A percentile compares a stretch with the other conserved stretches of the same genome.
Evolutionary conservation across 768 basidiomycete species (phyloP).

Genomic region (Trametes cinnabarina): DNA sequence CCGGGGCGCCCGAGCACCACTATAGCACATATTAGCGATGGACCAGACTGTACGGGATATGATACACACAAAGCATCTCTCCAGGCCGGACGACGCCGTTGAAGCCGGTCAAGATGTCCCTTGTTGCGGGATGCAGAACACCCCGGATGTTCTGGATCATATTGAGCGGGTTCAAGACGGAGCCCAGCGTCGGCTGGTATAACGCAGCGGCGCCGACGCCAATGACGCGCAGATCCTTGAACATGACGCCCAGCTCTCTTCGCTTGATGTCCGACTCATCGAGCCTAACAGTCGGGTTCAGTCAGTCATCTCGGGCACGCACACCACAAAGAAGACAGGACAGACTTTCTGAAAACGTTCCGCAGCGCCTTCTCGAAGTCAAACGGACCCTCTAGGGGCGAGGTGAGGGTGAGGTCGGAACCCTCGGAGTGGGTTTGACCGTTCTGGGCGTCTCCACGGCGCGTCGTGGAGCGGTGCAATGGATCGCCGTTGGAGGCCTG

Average conservation of each 20-base stretch:
- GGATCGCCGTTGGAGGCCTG: conserved; percentile 8
- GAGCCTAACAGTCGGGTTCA: conserved; percentile 33
- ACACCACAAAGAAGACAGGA: not conserved
- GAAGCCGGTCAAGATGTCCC: conserved; percentile 52
- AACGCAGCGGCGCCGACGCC: conserved; percentile 57
- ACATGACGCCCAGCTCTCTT: conserved; percentile 60
- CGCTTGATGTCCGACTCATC: conserved; percentile 48
- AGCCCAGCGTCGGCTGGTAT: conserved; percentile 60
- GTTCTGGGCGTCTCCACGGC: conserved; percentile 1
- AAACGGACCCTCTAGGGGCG: conserved; percentile 24
- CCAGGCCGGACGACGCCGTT: conserved; percentile 58
- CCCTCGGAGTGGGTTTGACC: not conserved
- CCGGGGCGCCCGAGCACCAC: conserved; percentile 86
- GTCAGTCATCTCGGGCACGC: not conserved
- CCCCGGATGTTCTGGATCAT: conserved; percentile 43
- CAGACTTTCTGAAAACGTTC: conserved; percentile 24
- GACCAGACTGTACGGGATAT: too few relatives aligned
- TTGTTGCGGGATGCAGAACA: conserved; percentile 57
- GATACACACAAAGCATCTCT: conserved; percentile 64
- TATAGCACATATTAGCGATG: conserved; percentile 26
- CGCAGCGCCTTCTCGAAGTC: conserved; percentile 32
- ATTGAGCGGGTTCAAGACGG: conserved; percentile 53
- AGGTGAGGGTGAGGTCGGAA: conserved; percentile 24
- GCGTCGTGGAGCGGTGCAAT: conserved; percentile 2
- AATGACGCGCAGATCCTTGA: conserved; percentile 56